Evolutionary conservation across 805 yeast species (phyloP).

Genomic region (Kodamaea nitidulidarum): DNA sequence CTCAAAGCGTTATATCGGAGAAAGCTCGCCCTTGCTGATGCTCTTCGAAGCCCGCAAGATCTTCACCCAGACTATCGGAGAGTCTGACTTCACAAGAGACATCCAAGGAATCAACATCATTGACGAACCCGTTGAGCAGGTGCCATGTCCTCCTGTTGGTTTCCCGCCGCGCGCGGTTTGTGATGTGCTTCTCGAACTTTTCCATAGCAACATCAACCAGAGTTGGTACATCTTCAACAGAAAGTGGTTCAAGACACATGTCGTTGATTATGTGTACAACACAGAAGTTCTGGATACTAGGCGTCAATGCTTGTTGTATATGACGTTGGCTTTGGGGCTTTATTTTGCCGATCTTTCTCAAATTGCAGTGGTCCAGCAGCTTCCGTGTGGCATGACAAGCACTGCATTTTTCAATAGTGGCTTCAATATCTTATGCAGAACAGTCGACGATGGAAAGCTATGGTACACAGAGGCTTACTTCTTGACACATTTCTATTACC

Average conservation of each 20-base stretch:
- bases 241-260: conserved; percentile 22
- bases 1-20: conserved; percentile 37
- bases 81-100: conserved; percentile 34
- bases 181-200: conserved; percentile 18
- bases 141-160: conserved; percentile 15
- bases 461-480: conserved; percentile 42
- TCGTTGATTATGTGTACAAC: conserved; percentile 28
- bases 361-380: conserved; percentile 19
- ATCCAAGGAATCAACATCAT: conserved; percentile 32
- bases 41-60: conserved; percentile 38
- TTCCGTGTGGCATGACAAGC: conserved; percentile 19
- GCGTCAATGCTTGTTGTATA: conserved; percentile 23
- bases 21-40: conserved; percentile 39
- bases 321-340: conserved; percentile 41
- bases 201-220: conserved; percentile 37
- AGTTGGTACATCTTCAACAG: conserved; percentile 37
- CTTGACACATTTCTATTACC: conserved; percentile 38
- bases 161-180: conserved; percentile 9
- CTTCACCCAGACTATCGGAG: conserved; percentile 27
- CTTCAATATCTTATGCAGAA: conserved; percentile 22
- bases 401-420: conserved; percentile 34
- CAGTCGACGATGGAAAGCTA: conserved; percentile 35
- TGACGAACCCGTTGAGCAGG: conserved; percentile 30
- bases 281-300: conserved; percentile 18
- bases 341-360: conserved; percentile 31